Evolutionary conservation across 2,329 filamentous ascomycete species (phyloP).

Genomic region (Alternaria sp.): DNA sequence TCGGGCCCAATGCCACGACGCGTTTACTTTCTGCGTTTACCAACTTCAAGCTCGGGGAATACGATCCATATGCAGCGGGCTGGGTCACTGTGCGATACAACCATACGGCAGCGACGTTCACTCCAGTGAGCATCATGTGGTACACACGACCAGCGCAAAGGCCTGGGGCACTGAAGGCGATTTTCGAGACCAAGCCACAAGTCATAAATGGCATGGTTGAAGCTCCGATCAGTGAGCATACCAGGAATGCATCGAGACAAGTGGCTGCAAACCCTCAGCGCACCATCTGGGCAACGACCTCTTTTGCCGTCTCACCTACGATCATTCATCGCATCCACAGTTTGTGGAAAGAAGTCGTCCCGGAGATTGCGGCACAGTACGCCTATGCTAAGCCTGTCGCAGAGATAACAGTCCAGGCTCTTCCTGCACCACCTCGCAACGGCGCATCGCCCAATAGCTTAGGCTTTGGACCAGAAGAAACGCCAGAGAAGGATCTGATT

Average conservation of each 20-base stretch:
- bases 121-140: constrained; percentile 29
- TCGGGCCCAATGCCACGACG: constrained; percentile 15
- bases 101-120: constrained; percentile 19
- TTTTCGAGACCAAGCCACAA: constrained; percentile 22
- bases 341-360: constrained; percentile 24
- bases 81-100: constrained; percentile 34
- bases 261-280: constrained; percentile 17
- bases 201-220: constrained; percentile 22
- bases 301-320: constrained; percentile 23
- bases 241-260: constrained; percentile 26
- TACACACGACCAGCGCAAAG: constrained; percentile 27
- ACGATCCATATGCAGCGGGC: constrained; percentile 32
- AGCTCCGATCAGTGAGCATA: constrained; percentile 24
- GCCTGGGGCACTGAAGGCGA: constrained; percentile 20
- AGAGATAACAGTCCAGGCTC: constrained; percentile 30
- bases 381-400: constrained; percentile 20
- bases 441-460: constrained; percentile 22
- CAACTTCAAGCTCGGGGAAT: constrained; percentile 22
- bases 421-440: constrained; percentile 21
- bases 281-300: constrained; percentile 35
- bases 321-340: constrained; percentile 27
- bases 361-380: constrained; percentile 18
- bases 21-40: constrained; percentile 27
- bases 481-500: constrained; percentile 22
- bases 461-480: constrained; percentile 19